These are phyloP conservation scores for Nakataea oryzae DNA, from an alignment of 2,329 filamentous ascomycete species.

Conservation along the genomic window DNA sequence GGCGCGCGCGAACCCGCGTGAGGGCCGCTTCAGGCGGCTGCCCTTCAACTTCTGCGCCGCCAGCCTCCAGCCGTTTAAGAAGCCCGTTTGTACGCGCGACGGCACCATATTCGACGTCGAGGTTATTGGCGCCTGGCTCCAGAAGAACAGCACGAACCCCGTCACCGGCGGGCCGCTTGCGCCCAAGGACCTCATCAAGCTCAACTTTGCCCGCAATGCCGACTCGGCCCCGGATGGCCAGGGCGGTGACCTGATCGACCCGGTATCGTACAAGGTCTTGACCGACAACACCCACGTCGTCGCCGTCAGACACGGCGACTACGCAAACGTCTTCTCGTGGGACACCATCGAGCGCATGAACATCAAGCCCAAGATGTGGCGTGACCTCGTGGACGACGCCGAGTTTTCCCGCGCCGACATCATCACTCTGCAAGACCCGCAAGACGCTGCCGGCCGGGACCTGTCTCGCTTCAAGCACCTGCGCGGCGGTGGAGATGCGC, in stretches of 20 bases:
- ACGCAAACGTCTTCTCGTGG: conserved; percentile 93
- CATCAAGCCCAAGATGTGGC: conserved; percentile 94
- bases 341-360: conserved; percentile 94
- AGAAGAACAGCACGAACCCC: conserved; percentile 82
- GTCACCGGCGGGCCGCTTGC: conserved; percentile 72
- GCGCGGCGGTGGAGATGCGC: conserved; percentile 69
- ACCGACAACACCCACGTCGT: conserved; percentile 98
- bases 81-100: conserved; percentile 80
- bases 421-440: conserved; percentile 90
- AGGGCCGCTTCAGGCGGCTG: conserved; percentile 66
- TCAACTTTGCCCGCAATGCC: conserved; percentile 87
- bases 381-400: conserved; percentile 75
- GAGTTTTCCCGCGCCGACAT: conserved; percentile 86
- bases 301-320: conserved; percentile 66
- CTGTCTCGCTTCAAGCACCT: conserved; percentile 83
- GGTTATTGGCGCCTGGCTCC: conserved; percentile 87
- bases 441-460: conserved; percentile 74
- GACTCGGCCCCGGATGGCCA: conserved; percentile 42
- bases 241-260: conserved; percentile 73
- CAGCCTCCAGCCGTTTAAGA: conserved; percentile 87
- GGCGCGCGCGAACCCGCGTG: conserved; percentile 41
- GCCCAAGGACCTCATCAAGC: conserved; percentile 74
- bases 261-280: conserved; percentile 93
- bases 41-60: conserved; percentile 98
- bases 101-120: conserved; percentile 94